A percentile compares a stretch with the other conserved stretches of the same genome.
Conservation (phyloP, 768 basidiomycete genomes). For the Hypholoma fasciculare region DNA sequence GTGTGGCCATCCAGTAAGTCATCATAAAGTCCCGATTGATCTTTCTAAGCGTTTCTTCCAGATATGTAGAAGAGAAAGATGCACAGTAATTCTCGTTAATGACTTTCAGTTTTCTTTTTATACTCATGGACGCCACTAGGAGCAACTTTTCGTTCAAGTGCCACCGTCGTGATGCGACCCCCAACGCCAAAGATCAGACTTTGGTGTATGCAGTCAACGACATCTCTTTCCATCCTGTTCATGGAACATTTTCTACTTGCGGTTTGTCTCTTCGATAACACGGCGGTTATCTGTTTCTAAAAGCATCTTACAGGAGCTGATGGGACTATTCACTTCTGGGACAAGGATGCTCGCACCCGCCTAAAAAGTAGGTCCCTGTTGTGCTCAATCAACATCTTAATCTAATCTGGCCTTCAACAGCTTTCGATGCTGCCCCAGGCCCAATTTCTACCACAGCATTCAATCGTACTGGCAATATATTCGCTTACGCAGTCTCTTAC, state of each 20-base stretch:
- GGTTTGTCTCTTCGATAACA: conserved; percentile 37
- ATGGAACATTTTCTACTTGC: conserved; percentile 84
- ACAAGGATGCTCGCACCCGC: conserved; percentile 89
- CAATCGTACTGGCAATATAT: conserved; percentile 85
- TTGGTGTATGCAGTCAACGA: conserved; percentile 83
- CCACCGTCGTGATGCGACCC: conserved; percentile 60
- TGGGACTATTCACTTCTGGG: conserved; percentile 92
- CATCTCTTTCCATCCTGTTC: conserved; percentile 82
- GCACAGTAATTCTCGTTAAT: conserved; percentile 43
- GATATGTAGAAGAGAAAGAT: conserved; percentile 88
- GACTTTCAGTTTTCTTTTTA: background rate
- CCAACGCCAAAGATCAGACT: conserved; percentile 61
- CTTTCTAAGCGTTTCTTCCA: conserved; percentile 24
- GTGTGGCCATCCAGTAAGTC: conserved; percentile 93
- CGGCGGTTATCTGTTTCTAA: background rate
- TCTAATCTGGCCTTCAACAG: conserved; percentile 29
- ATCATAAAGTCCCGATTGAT: background rate
- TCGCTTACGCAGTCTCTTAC: conserved; percentile 91
- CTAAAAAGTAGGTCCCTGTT: conserved; percentile 69
- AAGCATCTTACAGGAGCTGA: conserved; percentile 56
- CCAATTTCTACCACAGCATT: conserved; percentile 83
- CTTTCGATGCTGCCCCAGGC: conserved; percentile 71
- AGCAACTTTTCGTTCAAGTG: conserved; percentile 91
- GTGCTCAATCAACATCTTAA: background rate
- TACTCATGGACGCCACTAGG: conserved; percentile 27